Conservation (phyloP, 2,329 filamentous ascomycete genomes). For the Botrytis pseudocinerea region DNA sequence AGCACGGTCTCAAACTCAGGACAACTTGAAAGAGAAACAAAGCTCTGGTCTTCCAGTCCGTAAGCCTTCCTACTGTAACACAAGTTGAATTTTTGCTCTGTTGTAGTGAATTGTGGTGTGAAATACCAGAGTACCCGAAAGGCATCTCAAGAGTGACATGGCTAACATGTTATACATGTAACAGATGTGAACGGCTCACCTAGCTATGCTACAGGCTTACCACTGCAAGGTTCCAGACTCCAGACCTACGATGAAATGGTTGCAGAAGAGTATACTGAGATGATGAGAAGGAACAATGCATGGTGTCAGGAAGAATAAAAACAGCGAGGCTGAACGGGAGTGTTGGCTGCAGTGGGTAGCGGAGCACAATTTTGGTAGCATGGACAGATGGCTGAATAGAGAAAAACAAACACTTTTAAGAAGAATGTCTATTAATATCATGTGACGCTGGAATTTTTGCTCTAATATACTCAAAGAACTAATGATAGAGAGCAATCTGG, state of each 20-base stretch:
- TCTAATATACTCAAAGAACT: background rate
- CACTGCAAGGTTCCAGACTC: background rate
- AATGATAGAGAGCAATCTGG: background rate
- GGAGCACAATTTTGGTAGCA: background rate
- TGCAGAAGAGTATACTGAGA: background rate
- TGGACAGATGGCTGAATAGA: background rate
- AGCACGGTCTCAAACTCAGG: background rate
- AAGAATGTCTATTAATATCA: background rate
- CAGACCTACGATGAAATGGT: background rate
- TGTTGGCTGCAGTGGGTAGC: no score
- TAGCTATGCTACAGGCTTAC: background rate
- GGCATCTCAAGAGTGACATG: no score
- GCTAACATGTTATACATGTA: background rate
- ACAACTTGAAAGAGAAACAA: background rate
- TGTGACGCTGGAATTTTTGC: background rate
- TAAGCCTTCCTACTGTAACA: background rate
- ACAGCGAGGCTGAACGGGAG: no score
- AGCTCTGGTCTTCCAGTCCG: background rate
- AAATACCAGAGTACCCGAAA: no score
- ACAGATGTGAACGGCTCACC: background rate
- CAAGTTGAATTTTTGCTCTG: no score
- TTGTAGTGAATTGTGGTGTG: no score
- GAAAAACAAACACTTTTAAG: background rate
- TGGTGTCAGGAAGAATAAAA: no score
- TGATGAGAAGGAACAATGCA: background rate